These are phyloP conservation scores for Sarocladiaceae sp. DNA, from an alignment of 2,329 filamentous ascomycete genomes.

Conservation along the genomic window DNA sequence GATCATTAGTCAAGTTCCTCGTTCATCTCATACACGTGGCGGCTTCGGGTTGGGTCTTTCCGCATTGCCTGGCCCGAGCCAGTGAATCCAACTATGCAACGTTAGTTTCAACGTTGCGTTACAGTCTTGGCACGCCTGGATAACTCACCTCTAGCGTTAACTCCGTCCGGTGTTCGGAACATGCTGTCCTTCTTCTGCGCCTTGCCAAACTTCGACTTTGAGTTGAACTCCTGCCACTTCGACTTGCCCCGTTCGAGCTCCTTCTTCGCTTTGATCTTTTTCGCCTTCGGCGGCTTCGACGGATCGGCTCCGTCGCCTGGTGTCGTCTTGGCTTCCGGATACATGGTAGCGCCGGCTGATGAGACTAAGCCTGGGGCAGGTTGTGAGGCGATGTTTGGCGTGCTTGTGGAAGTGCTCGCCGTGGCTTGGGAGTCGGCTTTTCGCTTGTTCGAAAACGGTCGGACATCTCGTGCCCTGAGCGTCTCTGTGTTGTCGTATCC, in stretches of 20 bases:
- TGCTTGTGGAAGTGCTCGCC: constrained; percentile 1
- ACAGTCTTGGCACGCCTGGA: not conserved
- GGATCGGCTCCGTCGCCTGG: constrained; percentile 59
- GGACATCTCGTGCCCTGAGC: constrained; percentile 75
- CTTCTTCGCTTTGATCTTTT: constrained; percentile 87
- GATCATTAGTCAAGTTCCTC: constrained; percentile 64
- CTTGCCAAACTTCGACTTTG: constrained; percentile 69
- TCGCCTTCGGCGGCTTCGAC: constrained; percentile 70
- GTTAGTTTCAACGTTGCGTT: constrained; percentile 15
- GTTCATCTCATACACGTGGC: constrained; percentile 78
- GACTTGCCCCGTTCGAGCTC: constrained; percentile 86
- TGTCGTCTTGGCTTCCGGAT: constrained; percentile 57
- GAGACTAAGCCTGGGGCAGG: constrained; percentile 42
- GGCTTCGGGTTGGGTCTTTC: constrained; percentile 77
- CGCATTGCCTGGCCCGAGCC: constrained; percentile 95
- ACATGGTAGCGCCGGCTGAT: constrained; percentile 53
- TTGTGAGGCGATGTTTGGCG: constrained; percentile 39
- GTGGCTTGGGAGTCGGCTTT: constrained; percentile 65
- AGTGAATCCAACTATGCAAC: constrained; percentile 79
- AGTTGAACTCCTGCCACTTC: constrained; percentile 92
- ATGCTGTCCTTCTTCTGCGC: constrained; percentile 84
- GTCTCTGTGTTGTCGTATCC: constrained; percentile 84
- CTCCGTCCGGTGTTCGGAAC: constrained; percentile 87
- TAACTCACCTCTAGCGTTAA: constrained; percentile 74
- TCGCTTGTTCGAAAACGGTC: constrained; percentile 74